Evolutionary conservation across 2,329 filamentous ascomycete species (phyloP).

Genomic region (Byssothecium circinans): DNA sequence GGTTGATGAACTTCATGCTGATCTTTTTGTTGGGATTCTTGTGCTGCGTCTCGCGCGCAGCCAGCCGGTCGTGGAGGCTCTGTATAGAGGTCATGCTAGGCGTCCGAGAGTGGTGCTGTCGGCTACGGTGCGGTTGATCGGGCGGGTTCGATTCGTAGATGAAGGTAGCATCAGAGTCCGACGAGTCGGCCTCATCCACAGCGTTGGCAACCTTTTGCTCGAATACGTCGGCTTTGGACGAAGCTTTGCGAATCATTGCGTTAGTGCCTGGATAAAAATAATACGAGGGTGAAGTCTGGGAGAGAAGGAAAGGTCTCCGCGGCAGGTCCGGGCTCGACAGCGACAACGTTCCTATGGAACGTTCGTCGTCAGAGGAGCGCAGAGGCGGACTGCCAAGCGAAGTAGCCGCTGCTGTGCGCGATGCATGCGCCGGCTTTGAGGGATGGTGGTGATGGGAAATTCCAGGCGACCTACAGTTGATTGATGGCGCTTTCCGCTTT

Average conservation of each 20-base stretch:
- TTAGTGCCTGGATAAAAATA: slow-evolving; percentile 44
- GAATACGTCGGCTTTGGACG: slow-evolving; percentile 96
- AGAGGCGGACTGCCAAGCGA: slow-evolving; percentile 36
- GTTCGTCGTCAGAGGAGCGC: slow-evolving; percentile 35
- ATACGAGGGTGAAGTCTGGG: slow-evolving; percentile 27
- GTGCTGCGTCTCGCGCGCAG: slow-evolving; percentile 61
- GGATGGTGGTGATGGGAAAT: slow-evolving; percentile 38
- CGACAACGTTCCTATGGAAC: slow-evolving; percentile 27
- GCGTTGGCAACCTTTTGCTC: slow-evolving; percentile 95
- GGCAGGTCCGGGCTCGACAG: slow-evolving; percentile 32
- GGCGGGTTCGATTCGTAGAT: slow-evolving; percentile 97
- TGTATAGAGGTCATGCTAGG: slow-evolving; percentile 84
- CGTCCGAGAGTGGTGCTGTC: slow-evolving; percentile 84
- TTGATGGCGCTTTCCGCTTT: slow-evolving; percentile 71
- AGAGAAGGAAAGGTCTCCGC: slow-evolving; percentile 14
- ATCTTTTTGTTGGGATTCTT: slow-evolving; percentile 73
- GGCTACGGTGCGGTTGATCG: slow-evolving; percentile 64
- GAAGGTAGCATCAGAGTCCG: slow-evolving; percentile 97
- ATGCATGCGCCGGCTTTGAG: slow-evolving; percentile 26
- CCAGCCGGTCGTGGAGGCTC: slow-evolving; percentile 64
- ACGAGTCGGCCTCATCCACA: slow-evolving; percentile 93
- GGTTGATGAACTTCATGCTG: slow-evolving; percentile 91
- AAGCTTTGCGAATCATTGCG: slow-evolving; percentile 58
- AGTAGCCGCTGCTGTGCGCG: slow-evolving; percentile 29
- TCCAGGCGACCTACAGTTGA: slow-evolving; percentile 63